These are phyloP conservation scores for Bruguiera sexangula DNA, from an alignment of 345 rosid genomes.

Conservation along the genomic window DNA sequence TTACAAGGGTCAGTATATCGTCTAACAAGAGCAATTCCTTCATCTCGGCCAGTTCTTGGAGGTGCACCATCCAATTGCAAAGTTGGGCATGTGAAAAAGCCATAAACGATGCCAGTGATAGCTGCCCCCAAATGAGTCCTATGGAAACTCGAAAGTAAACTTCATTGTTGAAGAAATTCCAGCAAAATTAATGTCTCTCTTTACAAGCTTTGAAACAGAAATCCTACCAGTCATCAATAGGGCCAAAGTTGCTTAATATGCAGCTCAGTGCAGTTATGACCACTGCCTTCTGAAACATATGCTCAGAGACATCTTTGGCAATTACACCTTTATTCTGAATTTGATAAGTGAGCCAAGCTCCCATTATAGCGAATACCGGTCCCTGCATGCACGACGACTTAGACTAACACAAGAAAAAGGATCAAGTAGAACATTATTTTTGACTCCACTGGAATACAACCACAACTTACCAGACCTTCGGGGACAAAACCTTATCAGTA, in stretches of 20 bases:
- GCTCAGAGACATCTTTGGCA: conserved; percentile 46
- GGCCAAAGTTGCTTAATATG: conserved; percentile 57
- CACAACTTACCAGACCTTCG: too few relatives aligned
- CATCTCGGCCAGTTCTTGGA: conserved; percentile 47
- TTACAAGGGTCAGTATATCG: conserved; percentile 52
- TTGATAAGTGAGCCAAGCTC: conserved; percentile 85
- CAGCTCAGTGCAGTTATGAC: conserved; percentile 57
- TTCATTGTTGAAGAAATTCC: too few relatives aligned
- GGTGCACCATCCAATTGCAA: conserved; percentile 62
- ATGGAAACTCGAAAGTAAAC: conserved; percentile 5
- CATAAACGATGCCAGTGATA: conserved; percentile 55
- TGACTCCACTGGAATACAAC: too few relatives aligned
- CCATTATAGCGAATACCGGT: conserved; percentile 36
- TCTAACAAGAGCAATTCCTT: conserved; percentile 49
- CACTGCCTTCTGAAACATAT: conserved; percentile 65
- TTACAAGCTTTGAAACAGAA: too few relatives aligned
- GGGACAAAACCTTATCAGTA: too few relatives aligned
- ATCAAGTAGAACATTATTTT: neutral
- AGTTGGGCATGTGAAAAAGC: conserved; percentile 52
- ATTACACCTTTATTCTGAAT: conserved; percentile 53
- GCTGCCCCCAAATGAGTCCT: conserved; percentile 86
- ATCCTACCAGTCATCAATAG: too few relatives aligned
- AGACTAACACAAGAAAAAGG: neutral
- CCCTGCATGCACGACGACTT: neutral
- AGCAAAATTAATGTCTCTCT: too few relatives aligned